These are phyloP conservation scores for Nasturtium officinale DNA, from an alignment of 345 rosid genomes.

Conservation along the genomic window DNA sequence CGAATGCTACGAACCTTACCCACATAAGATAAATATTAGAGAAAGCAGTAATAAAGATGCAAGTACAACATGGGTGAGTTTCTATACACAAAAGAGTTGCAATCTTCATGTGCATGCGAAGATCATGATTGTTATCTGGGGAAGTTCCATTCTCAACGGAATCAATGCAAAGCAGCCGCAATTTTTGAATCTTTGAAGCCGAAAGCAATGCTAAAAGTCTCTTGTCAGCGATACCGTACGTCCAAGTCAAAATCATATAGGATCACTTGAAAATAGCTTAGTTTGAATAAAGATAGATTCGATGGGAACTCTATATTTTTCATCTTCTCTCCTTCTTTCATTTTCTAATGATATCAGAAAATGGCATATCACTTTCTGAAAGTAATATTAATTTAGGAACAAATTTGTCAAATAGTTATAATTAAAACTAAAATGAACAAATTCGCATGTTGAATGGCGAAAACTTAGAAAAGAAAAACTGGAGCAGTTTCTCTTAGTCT, in stretches of 20 bases:
- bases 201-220: conserved; percentile 38
- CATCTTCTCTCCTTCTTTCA: no score
- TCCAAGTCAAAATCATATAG: conserved; percentile 7
- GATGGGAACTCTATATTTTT: no score
- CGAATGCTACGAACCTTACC: conserved; percentile 24
- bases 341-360: no score
- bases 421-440: no score
- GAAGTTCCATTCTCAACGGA: conserved; percentile 37
- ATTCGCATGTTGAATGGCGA: no score
- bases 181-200: conserved; percentile 34
- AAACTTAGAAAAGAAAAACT: no score
- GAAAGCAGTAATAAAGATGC: background rate
- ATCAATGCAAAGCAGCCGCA: conserved; percentile 42
- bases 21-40: conserved; percentile 9
- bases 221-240: conserved; percentile 29
- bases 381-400: no score
- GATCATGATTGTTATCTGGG: conserved; percentile 35
- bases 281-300: no score
- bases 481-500: no score
- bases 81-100: conserved; percentile 1
- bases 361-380: no score
- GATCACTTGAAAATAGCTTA: no score
- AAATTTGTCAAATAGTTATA: no score
- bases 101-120: conserved; percentile 44
- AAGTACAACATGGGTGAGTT: conserved; percentile 13